Conservation (phyloP, 495 filamentous ascomycete genomes). For the Acidiella bohemica region DNA sequence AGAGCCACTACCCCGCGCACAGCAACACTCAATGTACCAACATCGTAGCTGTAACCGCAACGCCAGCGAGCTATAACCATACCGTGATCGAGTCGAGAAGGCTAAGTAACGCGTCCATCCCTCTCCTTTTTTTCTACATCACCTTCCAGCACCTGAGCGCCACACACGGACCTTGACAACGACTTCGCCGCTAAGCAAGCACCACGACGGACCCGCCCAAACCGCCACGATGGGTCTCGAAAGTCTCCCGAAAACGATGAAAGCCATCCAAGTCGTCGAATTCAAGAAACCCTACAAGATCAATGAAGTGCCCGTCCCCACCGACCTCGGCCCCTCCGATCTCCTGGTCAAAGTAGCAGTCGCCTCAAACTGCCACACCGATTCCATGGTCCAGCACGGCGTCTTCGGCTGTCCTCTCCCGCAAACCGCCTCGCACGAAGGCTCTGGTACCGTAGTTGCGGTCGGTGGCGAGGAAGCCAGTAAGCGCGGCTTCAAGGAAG, state of each 20-base stretch:
- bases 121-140: too few species aligned
- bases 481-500: slow-evolving; percentile 32
- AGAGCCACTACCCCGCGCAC: too few species aligned
- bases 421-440: slow-evolving; percentile 45
- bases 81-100: too few species aligned
- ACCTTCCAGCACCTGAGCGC: too few species aligned
- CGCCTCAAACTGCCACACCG: slow-evolving; percentile 49
- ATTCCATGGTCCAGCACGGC: slow-evolving; percentile 38
- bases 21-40: too few species aligned
- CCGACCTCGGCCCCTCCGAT: slow-evolving; percentile 34
- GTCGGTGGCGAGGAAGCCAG: slow-evolving; percentile 28
- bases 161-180: too few species aligned
- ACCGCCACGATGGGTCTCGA: slow-evolving; percentile 6
- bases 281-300: slow-evolving; percentile 41
- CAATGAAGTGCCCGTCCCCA: slow-evolving; percentile 36
- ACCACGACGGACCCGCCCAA: too few species aligned
- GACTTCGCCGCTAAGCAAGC: too few species aligned
- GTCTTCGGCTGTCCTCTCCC: slow-evolving; percentile 34
- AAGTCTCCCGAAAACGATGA: slow-evolving; percentile 21
- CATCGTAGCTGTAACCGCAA: too few species aligned
- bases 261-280: slow-evolving; percentile 24
- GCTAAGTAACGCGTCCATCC: too few species aligned
- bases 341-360: slow-evolving; percentile 45
- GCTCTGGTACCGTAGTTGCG: slow-evolving; percentile 40
- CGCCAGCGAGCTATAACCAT: too few species aligned